A percentile compares a stretch with the other conserved stretches of the same genome.
Conservation (phyloP, 345 rosid genomes). For the Salix udensis region DNA sequence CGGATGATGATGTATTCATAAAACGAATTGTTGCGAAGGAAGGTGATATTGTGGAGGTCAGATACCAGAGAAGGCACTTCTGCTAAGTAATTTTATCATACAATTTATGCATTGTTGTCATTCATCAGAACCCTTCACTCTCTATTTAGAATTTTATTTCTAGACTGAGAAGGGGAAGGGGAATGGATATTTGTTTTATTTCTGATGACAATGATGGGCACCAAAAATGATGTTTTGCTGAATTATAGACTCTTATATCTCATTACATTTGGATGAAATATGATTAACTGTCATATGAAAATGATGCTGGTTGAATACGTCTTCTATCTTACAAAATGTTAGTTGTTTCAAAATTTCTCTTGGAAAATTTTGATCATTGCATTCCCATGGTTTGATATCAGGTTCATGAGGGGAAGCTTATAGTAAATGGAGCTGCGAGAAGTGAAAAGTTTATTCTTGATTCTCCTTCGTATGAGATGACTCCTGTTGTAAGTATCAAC, state of each 20-base stretch:
- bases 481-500: slow-evolving; percentile 57
- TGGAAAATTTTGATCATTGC: background rate
- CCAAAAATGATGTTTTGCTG: background rate
- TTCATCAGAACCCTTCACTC: background rate
- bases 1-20: slow-evolving; percentile 88
- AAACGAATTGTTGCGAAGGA: slow-evolving; percentile 85
- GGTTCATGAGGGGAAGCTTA: slow-evolving; percentile 72
- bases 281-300: background rate
- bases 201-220: background rate
- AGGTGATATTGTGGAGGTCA: slow-evolving; percentile 92
- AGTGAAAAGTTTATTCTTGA: slow-evolving; percentile 67
- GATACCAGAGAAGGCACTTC: slow-evolving; percentile 8
- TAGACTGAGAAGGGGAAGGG: background rate
- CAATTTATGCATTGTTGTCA: background rate
- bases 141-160: background rate
- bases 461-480: slow-evolving; percentile 77
- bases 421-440: slow-evolving; percentile 66
- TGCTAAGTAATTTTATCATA: background rate
- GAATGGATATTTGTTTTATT: background rate
- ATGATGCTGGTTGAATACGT: background rate
- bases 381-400: slow-evolving; percentile 22
- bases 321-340: background rate
- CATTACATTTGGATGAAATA: no score
- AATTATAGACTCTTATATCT: no score
- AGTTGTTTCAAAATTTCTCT: background rate